These are phyloP conservation scores for Clarireedia hainanense DNA, from an alignment of 2,329 filamentous ascomycete genomes.

Conservation along the genomic window DNA sequence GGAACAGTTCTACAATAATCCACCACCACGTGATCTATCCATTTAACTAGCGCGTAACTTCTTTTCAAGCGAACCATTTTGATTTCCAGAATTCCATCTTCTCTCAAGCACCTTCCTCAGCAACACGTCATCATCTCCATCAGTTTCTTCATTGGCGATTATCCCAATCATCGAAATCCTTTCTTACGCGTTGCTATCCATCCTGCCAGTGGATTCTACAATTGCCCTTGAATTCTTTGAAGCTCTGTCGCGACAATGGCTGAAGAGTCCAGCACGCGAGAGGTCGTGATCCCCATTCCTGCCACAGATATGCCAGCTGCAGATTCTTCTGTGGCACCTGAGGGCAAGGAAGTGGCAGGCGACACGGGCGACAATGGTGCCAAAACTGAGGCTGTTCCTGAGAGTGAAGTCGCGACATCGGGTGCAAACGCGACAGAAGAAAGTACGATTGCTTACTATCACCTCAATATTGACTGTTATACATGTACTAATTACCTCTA, in stretches of 20 bases:
- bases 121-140: conserved; percentile 19
- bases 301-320: conserved; percentile 13
- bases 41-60: conserved; percentile 10
- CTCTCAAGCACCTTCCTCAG: conserved; percentile 1
- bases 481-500: conserved; percentile 16
- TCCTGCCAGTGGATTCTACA: conserved; percentile 7
- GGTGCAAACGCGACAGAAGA: conserved; percentile 16
- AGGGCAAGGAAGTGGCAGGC: conserved; percentile 14
- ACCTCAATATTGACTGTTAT: conserved; percentile 7
- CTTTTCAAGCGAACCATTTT: conserved; percentile 12
- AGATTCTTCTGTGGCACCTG: conserved; percentile 10
- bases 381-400: conserved; percentile 12
- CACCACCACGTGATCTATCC: conserved; percentile 8
- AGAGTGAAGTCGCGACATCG: conserved; percentile 21
- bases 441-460: conserved; percentile 15
- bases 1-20: conserved; percentile 9
- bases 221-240: conserved; percentile 6
- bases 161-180: conserved; percentile 11
- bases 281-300: conserved; percentile 12
- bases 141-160: conserved; percentile 9
- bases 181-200: conserved; percentile 17
- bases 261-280: conserved; percentile 20
- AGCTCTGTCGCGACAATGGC: conserved; percentile 24
- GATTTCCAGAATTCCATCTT: conserved; percentile 15
- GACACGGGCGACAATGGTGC: conserved; percentile 15